Percentiles rank a stretch among this genome's conserved stretches.
These are phyloP conservation scores for Leccinum incarnatum DNA, from an alignment of 768 basidiomycete species.

Conservation along the genomic window DNA sequence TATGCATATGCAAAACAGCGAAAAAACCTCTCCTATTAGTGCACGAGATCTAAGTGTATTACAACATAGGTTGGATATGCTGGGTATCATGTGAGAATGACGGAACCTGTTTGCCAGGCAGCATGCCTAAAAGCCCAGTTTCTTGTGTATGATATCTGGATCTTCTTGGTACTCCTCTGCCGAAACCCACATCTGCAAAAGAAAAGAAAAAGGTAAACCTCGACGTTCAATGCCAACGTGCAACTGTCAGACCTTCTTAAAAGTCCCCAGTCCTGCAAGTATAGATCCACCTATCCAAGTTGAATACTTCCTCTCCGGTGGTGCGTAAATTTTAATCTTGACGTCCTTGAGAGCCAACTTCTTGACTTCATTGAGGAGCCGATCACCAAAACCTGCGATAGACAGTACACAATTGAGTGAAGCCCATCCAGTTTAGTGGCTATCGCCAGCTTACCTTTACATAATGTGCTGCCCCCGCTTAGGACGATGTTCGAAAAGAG, in stretches of 20 bases:
- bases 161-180: constrained; percentile 99
- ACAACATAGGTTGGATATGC: constrained; percentile 30
- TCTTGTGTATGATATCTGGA: constrained; percentile 97
- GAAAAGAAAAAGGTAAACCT: constrained; percentile 11
- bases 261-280: constrained; percentile 90
- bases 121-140: constrained; percentile 67
- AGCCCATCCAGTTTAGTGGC: constrained; percentile 16
- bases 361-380: constrained; percentile 94
- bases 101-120: constrained; percentile 9
- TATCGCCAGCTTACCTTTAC: constrained; percentile 61
- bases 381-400: constrained; percentile 84
- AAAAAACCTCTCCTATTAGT: constrained; percentile 22
- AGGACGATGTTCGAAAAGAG: constrained; percentile 96
- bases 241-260: constrained; percentile 76
- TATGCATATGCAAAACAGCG: constrained; percentile 26
- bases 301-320: constrained; percentile 98
- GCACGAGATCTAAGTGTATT: constrained; percentile 30
- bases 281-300: constrained; percentile 98
- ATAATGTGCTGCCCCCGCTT: constrained; percentile 94
- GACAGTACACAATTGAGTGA: constrained; percentile 4
- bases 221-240: not conserved
- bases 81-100: constrained; percentile 32
- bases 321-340: constrained; percentile 99
- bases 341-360: constrained; percentile 92
- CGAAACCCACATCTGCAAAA: constrained; percentile 93